Conservation (phyloP, 208 protist species). For the Trypanosoma lewisi region DNA sequence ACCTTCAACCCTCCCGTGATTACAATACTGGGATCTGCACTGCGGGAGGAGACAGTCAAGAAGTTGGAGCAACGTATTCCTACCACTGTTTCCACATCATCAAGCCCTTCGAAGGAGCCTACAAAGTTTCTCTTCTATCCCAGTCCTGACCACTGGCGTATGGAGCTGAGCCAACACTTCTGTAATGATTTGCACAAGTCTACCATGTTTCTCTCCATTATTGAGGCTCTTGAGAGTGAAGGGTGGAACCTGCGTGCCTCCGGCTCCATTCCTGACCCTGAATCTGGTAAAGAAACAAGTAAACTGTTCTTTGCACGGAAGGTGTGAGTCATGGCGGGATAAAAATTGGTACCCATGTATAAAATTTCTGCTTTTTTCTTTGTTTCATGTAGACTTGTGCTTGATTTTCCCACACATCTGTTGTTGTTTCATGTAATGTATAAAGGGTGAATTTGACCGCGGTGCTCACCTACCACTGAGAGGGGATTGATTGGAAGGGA, state of each 20-base stretch:
- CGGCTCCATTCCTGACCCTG: conserved; percentile 45
- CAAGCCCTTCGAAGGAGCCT: conserved; percentile 68
- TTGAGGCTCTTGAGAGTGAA: conserved; percentile 77
- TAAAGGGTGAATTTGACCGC: too few species aligned
- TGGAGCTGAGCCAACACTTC: conserved; percentile 88
- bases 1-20: conserved; percentile 90
- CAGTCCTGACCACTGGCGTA: conserved; percentile 86
- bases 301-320: conserved; percentile 87
- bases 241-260: conserved; percentile 85
- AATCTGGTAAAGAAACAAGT: conserved; percentile 53
- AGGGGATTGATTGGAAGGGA: too few species aligned
- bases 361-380: background rate
- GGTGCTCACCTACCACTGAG: too few species aligned
- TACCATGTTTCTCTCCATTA: conserved; percentile 69
- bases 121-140: conserved; percentile 72
- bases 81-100: conserved; percentile 60
- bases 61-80: conserved; percentile 77
- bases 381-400: too few species aligned
- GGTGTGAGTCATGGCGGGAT: background rate
- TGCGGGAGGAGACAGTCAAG: conserved; percentile 88
- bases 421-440: too few species aligned
- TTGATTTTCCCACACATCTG: too few species aligned
- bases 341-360: conserved; percentile 5
- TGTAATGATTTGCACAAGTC: conserved; percentile 90
- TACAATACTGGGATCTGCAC: conserved; percentile 77